Base-by-base conservation (phyloP, 2,329 filamentous ascomycete species). In the Juglanconis sp. region DNA sequence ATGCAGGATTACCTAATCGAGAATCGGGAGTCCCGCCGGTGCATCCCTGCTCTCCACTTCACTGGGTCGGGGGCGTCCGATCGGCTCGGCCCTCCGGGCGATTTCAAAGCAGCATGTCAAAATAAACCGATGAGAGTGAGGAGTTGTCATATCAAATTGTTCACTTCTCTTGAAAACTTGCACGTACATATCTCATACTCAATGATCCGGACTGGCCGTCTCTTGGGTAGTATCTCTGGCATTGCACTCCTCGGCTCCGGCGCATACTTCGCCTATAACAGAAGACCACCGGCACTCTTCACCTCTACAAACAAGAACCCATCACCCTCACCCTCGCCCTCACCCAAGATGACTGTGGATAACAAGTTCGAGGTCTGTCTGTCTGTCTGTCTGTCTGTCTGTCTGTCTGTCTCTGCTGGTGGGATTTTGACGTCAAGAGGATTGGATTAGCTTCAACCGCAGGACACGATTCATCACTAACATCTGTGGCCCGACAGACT, bases 401-500 rank as follows among this genome's bases (percentile, higher is more conserved):
- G 11, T 34, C 24, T 40, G 36, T 40, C 8, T 40, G 24, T 24
- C 24, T 24, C 1, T 24, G 24, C 24, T 24, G 24, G 24, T 24
- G 24, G 24, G 24, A 24, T 2, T 24, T 24, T 24, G 24, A 24
- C 24, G 24, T 24, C 24, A 24, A 24, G 24, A 24, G 24, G 24
- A 24, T 24, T 24, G 24, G 24, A 24, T 24, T 24, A 24, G 24
- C 24, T 24, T 24, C 24, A 24, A 24, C 24, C 24, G 24, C 24
- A 24, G 24, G 24, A 24, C 24, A 24, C 24, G 24, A 24, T 24
- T 24, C 24, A 42, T 31, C n/a, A 24, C 44, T 49, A 38, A 63
- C 57, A 44, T 13, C 40, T 10, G n/a, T 42, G 36, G 30, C 36
- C 46, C 32, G 68, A 70, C 68, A 98, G 89, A 96, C 94, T 63